Base-by-base conservation (phyloP, 306 rosid genomes). In the Inga leiocalycina region DNA sequence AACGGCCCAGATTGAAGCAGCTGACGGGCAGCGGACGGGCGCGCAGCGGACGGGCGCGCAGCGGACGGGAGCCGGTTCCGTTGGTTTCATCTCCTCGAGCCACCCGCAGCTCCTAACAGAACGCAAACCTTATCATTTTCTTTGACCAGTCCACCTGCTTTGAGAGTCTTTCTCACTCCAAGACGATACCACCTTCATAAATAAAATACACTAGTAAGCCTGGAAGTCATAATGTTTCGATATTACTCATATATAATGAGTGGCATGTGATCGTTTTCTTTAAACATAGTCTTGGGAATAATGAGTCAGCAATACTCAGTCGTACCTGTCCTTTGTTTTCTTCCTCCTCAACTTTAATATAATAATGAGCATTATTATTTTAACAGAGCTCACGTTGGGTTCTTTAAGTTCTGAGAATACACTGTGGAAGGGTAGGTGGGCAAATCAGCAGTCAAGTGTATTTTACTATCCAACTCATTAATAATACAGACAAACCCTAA, bases 71-170 rank as follows among this genome's bases (percentile, higher is more conserved):
- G n/a, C n/a, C n/a, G n/a, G n/a, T n/a, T n/a, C n/a, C n/a, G n/a
- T 67, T 68, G 84, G 83, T 61, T 67, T 79, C 71, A 84, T 81
- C 43, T 85, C 83, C 94, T 92, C 87, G 93, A 92, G 94, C 93
- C 94, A 88, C 91, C 73, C 90, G 84, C 84, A 74, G 39, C 72
- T 75, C 30, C 72, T 54, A 75, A 76, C 19, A 75, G 75, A 56
- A 49, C 75, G 35, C 24, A 35, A 67, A 32, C 17, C 66, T 67
- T 62, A 56, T 76, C 24, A 48, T 79, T 64, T 77, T 91, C 75
- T 24, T 83, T 79, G 83, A 77, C 79, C 70, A 54, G 89, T 67
- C 91, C 88, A 44, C 77, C 72, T 8, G 14, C 66, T 88, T 87
- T 81, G 30, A 5, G 76, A 64, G 75, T 61, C 45, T 37, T 81